phyloP scores from a whole-genome alignment of 1,139 yeast genomes.

The Hansenula lynferdii region DNA sequence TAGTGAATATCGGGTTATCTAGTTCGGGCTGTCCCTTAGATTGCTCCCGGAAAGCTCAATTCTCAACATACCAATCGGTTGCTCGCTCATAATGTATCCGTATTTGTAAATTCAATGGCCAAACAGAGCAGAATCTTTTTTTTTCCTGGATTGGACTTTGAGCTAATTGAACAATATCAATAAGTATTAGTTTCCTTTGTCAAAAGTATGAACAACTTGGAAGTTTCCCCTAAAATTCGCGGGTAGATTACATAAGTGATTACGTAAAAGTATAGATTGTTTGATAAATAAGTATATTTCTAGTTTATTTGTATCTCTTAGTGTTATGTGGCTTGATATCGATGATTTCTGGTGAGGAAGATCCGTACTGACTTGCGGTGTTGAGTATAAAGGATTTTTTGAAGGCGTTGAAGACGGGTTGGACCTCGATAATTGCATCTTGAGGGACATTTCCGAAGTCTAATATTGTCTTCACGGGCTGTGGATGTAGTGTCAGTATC shows the following conservation, averaged over 20 bases:
- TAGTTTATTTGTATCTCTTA: slow-evolving; percentile 4
- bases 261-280: not conserved
- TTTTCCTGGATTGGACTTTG: too few relatives aligned
- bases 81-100: slow-evolving; percentile 13
- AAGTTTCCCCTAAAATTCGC: slow-evolving; percentile 1
- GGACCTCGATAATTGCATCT: slow-evolving; percentile 27
- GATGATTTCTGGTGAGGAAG: slow-evolving; percentile 19
- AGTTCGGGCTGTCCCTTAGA: too few relatives aligned
- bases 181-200: not conserved
- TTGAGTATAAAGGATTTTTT: slow-evolving; percentile 23
- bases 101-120: too few relatives aligned
- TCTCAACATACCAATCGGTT: slow-evolving; percentile 14
- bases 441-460: slow-evolving; percentile 18
- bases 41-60: not conserved
- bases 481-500: slow-evolving; percentile 13
- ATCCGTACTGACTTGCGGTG: slow-evolving; percentile 16
- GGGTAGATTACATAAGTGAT: not conserved
- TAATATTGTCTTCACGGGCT: slow-evolving; percentile 8
- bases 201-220: not conserved
- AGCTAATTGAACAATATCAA: too few relatives aligned
- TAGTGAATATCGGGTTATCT: too few relatives aligned
- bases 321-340: slow-evolving; percentile 26
- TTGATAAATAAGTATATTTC: not conserved
- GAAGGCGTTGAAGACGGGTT: slow-evolving; percentile 21
- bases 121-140: too few relatives aligned